Base-by-base conservation (phyloP, 352 stramenopile genomes). In the Globisporangium paroecandrum region DNA sequence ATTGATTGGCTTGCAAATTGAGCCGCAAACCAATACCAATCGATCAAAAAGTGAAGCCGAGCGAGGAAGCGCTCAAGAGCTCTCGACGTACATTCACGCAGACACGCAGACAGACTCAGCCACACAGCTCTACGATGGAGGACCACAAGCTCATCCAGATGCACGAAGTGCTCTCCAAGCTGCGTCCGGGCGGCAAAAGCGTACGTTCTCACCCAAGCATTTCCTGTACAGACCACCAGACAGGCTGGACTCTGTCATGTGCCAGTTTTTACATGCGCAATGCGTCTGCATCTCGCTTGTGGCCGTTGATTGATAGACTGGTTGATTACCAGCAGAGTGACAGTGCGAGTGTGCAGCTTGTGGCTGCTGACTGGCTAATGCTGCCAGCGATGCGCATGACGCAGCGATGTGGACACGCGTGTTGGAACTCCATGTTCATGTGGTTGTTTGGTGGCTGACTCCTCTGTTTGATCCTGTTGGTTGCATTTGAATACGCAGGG, bases 151-250 rank as follows among this genome's bases (percentile, higher is more conserved):
- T 95, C 59, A 82, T 93, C 63, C 75, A 87, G 65, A 77, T 95
- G 65, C 87, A 95, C 78, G 85, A 95, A 62, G 87, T 90, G 80
- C 85, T 95, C 66, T 90, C 86, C 7, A 89, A 89, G 81, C 82
- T 95, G 56, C 87, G 87, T 18, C 87, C 87, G 9, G 85, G 86
- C 46, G 87, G 87, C 65, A 95, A 93, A 65, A 89, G 83, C 79
- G 83, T 91, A 70, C 47, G 69, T 66, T 60, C 24, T 27, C 4
- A 15, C 18, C 46, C 32, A 46, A 47, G n/a, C n/a, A 12, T 63
- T 54, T 55, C n/a, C 24, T 53, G 55, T 15, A 4, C 29, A 20
- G 46, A 36, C 13, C 27, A 32, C 20, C 60, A 32, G 32, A 46
- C 4, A 27, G 18, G 43, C 25, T 47, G 57, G 54, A 55, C 5